Conservation (phyloP, 1,139 yeast genomes). For the Kodamaea alishanica region DNA sequence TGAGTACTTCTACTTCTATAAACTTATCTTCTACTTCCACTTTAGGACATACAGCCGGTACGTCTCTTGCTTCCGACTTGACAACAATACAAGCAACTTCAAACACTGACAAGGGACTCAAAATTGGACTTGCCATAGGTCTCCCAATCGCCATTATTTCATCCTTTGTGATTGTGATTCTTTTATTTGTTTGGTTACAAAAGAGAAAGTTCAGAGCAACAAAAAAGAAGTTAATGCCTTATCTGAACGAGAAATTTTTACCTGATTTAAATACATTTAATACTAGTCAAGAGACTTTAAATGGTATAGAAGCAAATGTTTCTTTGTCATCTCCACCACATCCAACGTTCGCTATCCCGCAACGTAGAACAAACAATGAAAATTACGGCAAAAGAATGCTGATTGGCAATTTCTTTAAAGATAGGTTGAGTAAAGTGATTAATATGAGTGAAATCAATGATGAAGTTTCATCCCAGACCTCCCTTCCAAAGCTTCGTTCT, state of each 20-base stretch:
- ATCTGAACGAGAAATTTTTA: slow-evolving; percentile 5
- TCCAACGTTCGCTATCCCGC: background rate
- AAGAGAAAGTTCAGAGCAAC: slow-evolving; percentile 15
- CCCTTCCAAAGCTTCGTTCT: slow-evolving; percentile 13
- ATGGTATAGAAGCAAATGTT: background rate
- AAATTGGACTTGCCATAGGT: slow-evolving; percentile 41
- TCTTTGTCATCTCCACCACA: slow-evolving; percentile 1
- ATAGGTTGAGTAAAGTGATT: slow-evolving; percentile 20
- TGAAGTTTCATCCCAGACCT: no score
- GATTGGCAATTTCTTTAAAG: slow-evolving; percentile 14
- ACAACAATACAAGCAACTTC: background rate
- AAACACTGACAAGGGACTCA: slow-evolving; percentile 11
- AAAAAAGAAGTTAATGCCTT: slow-evolving; percentile 11
- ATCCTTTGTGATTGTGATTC: slow-evolving; percentile 23
- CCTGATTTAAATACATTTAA: background rate
- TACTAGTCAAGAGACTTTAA: background rate
- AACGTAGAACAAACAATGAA: background rate
- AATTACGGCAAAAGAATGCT: slow-evolving; percentile 7
- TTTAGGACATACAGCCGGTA: slow-evolving; percentile 7
- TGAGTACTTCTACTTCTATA: slow-evolving; percentile 3
- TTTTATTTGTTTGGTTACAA: slow-evolving; percentile 19
- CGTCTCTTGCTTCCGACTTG: no score
- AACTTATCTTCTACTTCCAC: slow-evolving; percentile 1
- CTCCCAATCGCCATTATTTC: slow-evolving; percentile 38
- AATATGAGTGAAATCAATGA: slow-evolving; percentile 5